Evolutionary conservation across 202 grass and related monocot genomes (phyloP).

Genomic region (Tripidium arundinaceum): DNA sequence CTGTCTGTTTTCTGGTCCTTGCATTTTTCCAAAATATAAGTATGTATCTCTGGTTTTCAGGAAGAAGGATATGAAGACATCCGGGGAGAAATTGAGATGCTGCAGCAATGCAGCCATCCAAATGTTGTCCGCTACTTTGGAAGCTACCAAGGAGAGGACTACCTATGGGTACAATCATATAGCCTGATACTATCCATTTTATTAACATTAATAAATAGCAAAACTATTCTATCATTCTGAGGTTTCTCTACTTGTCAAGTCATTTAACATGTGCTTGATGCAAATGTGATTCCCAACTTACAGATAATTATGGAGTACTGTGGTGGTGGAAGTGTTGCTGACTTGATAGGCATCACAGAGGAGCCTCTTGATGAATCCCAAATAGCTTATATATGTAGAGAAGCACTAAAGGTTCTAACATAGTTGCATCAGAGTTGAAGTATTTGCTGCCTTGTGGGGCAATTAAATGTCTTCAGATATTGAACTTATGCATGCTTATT

Average conservation of each 20-base stretch:
- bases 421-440: conserved; percentile 9
- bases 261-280: conserved; percentile 7
- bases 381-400: conserved; percentile 98
- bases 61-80: conserved; percentile 99
- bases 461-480: conserved; percentile 13
- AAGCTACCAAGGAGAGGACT: conserved; percentile 97
- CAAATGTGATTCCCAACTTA: conserved; percentile 10
- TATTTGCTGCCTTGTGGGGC: neutral
- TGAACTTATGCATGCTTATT: conserved; percentile 29
- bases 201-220: neutral
- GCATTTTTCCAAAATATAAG: conserved; percentile 32
- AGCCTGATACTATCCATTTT: conserved; percentile 17
- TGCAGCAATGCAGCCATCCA: conserved; percentile 97
- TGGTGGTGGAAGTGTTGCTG: conserved; percentile 92
- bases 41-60: conserved; percentile 41
- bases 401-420: conserved; percentile 68
- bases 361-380: conserved; percentile 91
- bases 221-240: neutral
- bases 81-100: conserved; percentile 97
- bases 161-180: conserved; percentile 75
- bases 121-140: conserved; percentile 98
- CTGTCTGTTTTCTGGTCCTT: conserved; percentile 31
- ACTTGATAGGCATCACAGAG: conserved; percentile 91
- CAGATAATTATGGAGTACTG: conserved; percentile 99
- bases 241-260: neutral